Base-by-base conservation (phyloP, 352 stramenopile species). In the Globisporangium camurandrum region DNA sequence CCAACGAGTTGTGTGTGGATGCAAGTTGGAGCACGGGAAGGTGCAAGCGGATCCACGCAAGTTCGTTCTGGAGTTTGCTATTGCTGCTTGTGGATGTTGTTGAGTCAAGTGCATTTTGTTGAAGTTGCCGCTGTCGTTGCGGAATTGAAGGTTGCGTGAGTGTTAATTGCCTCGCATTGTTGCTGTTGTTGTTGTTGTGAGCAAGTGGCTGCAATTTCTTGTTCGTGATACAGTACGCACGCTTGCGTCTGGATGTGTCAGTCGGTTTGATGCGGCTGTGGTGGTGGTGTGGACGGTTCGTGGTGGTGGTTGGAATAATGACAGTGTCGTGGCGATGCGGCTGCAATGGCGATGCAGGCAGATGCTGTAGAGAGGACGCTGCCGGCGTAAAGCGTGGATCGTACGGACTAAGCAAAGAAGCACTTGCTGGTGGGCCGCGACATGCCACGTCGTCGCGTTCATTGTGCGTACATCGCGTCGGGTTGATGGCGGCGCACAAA, bases 21-120 rank as follows among this genome's bases (percentile, higher is more conserved):
- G 68, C 70, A 17, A 84, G 70, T 31, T 67, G 68, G 14, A 77
- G 47, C 33, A 87, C 63, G 0, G 75, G 75, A 10, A 85, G 69
- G 40, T 87, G 71, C 2, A 59, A 39, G 24, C 81, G 71, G 51
- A 87, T 87, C 72, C 75, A 85, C 56, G 75, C 56, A 28, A 87
- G 66, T 51, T 87, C 67, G 24, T 30, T 37, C 12, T 58, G 47
- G 12, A 86, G 51, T n/a, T 20, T 27, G 6, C n/a, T 49, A 11
- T 24, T 26, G 23, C 33, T 42, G 39, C 7, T 36, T 34, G 4
- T 8, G 20, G 10, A 19, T 41, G 17, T 41, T 19, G 17, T 17
- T 19, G 19, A 22, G 4, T 40, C 16, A 14, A 23, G 36, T 22
- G 10, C 12, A 7, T 34, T 34, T 34, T 34, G n/a, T n/a, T n/a